phyloP scores from a whole-genome alignment of 2,329 filamentous ascomycete species.

The Ciborinia camelliae region DNA sequence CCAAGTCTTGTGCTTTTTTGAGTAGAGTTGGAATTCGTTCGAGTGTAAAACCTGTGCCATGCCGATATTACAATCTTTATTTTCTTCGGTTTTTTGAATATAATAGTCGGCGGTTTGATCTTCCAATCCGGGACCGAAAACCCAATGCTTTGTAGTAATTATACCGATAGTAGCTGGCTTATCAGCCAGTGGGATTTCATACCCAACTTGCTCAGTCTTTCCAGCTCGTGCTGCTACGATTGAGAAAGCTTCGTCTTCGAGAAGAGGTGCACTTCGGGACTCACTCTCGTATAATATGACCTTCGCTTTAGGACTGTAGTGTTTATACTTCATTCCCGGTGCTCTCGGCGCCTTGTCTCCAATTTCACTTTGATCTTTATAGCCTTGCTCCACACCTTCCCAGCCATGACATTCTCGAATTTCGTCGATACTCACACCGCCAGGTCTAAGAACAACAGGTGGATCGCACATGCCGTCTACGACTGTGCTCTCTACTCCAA shows the following conservation, averaged over 20 bases:
- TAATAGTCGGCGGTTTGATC: not conserved
- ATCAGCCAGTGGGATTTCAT: conserved; percentile 7
- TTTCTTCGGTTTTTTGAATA: not conserved
- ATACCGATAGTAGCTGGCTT: conserved; percentile 37
- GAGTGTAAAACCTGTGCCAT: not conserved
- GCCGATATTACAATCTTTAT: too few relatives aligned
- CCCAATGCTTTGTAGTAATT: conserved; percentile 28
- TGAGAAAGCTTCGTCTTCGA: conserved; percentile 6
- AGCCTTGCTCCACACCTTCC: conserved; percentile 73
- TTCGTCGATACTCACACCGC: conserved; percentile 80
- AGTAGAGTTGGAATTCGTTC: conserved; percentile 6
- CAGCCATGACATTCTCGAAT: conserved; percentile 73
- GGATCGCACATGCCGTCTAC: conserved; percentile 84
- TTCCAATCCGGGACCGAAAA: not conserved
- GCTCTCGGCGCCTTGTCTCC: conserved; percentile 70
- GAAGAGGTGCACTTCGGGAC: not conserved
- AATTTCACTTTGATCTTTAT: conserved; percentile 70
- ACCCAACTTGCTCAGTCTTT: conserved; percentile 19
- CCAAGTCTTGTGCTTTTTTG: conserved; percentile 1
- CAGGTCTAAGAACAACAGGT: conserved; percentile 79
- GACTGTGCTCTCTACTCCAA: conserved; percentile 95
- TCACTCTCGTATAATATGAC: conserved; percentile 75
- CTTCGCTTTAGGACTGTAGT: conserved; percentile 87
- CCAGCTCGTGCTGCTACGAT: conserved; percentile 20
- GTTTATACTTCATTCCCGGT: conserved; percentile 98